Conservation (phyloP, 2,329 filamentous ascomycete genomes). For the Fusarium algeriense region DNA sequence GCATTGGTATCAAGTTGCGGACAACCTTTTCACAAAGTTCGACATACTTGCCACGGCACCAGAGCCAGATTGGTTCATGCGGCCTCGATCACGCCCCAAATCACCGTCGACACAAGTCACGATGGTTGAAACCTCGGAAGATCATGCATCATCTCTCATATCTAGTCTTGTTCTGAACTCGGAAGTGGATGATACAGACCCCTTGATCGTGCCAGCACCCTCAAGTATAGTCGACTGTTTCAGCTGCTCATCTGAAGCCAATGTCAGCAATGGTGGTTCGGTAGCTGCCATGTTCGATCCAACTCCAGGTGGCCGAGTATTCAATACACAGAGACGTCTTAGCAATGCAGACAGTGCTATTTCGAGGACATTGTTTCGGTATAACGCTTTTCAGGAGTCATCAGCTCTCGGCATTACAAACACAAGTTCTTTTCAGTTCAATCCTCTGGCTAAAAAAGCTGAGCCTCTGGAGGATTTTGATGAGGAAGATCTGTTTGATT, state of each 20-base stretch:
- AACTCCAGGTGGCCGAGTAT: constrained; percentile 5
- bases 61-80: constrained; percentile 45
- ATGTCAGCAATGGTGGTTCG: neutral
- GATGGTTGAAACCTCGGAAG: too few relatives aligned
- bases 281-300: constrained; percentile 3
- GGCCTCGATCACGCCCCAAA: constrained; percentile 14
- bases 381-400: neutral
- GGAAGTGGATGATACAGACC: neutral
- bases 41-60: constrained; percentile 34
- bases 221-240: neutral
- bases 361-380: neutral
- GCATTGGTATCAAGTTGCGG: constrained; percentile 46
- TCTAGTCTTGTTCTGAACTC: neutral
- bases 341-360: neutral
- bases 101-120: neutral
- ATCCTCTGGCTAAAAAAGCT: constrained; percentile 5
- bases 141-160: neutral
- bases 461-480: neutral
- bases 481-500: constrained; percentile 8
- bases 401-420: neutral
- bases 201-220: neutral
- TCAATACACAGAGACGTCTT: neutral
- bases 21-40: constrained; percentile 41
- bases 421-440: neutral
- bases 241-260: neutral